Conservation (phyloP, 192 early-diverging fungal genomes). For the Backusella australiensis region DNA sequence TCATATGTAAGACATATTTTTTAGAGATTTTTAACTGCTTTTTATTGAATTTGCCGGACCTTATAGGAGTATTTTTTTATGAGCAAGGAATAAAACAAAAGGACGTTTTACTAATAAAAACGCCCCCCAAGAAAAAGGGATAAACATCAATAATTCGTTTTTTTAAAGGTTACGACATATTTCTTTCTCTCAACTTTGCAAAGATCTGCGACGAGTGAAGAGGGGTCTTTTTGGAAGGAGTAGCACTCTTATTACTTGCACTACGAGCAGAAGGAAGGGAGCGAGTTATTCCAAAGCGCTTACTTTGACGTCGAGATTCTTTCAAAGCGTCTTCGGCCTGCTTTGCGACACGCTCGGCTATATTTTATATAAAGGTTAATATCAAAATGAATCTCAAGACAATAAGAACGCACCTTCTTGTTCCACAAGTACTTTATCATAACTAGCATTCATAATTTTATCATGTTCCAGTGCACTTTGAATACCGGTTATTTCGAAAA, state of each 20-base stretch:
- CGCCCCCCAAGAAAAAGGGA: no score
- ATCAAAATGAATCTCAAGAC: not conserved
- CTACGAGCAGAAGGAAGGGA: not conserved
- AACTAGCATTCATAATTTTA: slow-evolving; percentile 73
- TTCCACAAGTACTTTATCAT: slow-evolving; percentile 66
- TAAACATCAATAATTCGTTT: no score
- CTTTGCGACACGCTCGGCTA: slow-evolving; percentile 75
- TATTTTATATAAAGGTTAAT: not conserved
- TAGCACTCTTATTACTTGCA: not conserved
- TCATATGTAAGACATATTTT: no score
- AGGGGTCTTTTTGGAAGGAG: not conserved
- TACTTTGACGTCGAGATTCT: slow-evolving; percentile 50
- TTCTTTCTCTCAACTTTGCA: not conserved
- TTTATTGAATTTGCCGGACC: no score
- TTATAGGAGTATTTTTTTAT: no score
- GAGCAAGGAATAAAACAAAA: no score
- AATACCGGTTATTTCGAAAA: slow-evolving; percentile 85
- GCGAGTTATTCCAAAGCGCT: not conserved
- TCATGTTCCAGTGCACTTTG: slow-evolving; percentile 93
- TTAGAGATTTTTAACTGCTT: no score
- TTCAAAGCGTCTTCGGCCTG: slow-evolving; percentile 77
- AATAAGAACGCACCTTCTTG: slow-evolving; percentile 52
- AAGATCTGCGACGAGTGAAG: not conserved
- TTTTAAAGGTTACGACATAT: not conserved
- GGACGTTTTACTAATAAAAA: no score